These are phyloP conservation scores for Claviceps sp. DNA, from an alignment of 2,329 filamentous ascomycete species.

Conservation along the genomic window DNA sequence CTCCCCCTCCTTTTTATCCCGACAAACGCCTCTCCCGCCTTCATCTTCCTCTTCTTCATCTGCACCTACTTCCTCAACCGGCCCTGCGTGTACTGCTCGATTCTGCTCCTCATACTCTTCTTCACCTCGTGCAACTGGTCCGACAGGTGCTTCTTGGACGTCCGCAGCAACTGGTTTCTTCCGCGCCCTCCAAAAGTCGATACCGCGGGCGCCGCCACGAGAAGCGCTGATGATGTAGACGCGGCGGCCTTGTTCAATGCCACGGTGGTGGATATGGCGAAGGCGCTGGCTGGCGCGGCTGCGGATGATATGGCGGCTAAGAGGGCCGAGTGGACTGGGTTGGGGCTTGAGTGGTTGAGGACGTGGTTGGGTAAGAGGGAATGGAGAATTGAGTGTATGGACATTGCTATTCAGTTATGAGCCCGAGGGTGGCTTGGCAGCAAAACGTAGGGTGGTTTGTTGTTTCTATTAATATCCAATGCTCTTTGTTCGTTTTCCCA, in stretches of 20 bases:
- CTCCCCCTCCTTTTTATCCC: constrained; percentile 80
- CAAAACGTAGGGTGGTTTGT: background rate
- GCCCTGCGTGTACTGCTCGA: constrained; percentile 94
- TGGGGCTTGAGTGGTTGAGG: constrained; percentile 76
- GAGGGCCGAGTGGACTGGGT: constrained; percentile 55
- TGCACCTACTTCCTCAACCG: constrained; percentile 94
- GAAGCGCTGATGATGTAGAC: constrained; percentile 14
- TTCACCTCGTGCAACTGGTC: constrained; percentile 83
- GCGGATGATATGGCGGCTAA: constrained; percentile 45
- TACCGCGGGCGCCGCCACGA: constrained; percentile 8
- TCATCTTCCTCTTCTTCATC: constrained; percentile 79
- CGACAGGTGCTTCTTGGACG: constrained; percentile 85
- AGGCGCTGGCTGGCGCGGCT: constrained; percentile 52
- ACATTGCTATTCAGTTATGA: constrained; percentile 63
- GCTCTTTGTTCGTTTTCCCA: too few relatives aligned
- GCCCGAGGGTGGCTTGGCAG: too few relatives aligned
- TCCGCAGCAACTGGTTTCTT: constrained; percentile 84
- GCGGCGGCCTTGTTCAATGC: constrained; percentile 23
- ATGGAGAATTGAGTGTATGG: constrained; percentile 84
- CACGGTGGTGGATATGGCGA: constrained; percentile 39
- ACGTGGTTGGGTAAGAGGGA: constrained; percentile 70
- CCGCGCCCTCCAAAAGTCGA: constrained; percentile 41
- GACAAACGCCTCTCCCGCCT: constrained; percentile 70
- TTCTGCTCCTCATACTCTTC: constrained; percentile 90
- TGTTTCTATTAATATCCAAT: background rate